phyloP scores from a whole-genome alignment of 2,329 filamentous ascomycete genomes.

The Pseudocercospora crystallina region DNA sequence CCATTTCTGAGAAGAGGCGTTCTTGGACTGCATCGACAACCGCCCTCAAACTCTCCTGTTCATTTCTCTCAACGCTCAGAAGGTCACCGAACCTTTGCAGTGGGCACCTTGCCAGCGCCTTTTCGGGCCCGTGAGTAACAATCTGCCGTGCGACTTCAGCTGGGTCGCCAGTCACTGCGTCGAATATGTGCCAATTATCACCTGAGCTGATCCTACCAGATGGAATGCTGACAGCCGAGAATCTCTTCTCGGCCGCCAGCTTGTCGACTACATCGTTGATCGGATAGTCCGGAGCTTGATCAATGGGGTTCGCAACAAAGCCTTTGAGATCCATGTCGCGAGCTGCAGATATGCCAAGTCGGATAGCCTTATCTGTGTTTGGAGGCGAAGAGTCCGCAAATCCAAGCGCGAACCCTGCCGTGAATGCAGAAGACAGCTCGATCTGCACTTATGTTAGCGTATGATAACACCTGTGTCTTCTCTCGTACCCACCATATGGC shows the following conservation, averaged over 20 bases:
- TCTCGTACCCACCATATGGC: slow-evolving; percentile 18
- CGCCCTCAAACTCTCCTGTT: slow-evolving; percentile 34
- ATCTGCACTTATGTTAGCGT: slow-evolving; percentile 22
- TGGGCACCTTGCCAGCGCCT: slow-evolving; percentile 32
- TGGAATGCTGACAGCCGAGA: slow-evolving; percentile 32
- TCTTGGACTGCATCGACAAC: slow-evolving; percentile 33
- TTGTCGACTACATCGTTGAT: slow-evolving; percentile 27
- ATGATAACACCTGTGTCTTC: too few relatives aligned
- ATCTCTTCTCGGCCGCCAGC: slow-evolving; percentile 24
- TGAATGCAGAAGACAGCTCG: slow-evolving; percentile 33
- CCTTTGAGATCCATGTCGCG: slow-evolving; percentile 27
- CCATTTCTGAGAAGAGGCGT: slow-evolving; percentile 24
- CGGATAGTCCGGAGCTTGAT: slow-evolving; percentile 32
- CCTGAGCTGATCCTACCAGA: slow-evolving; percentile 34
- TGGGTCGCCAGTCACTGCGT: slow-evolving; percentile 34
- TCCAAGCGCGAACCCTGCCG: slow-evolving; percentile 35
- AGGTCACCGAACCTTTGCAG: slow-evolving; percentile 30
- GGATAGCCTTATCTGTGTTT: slow-evolving; percentile 30
- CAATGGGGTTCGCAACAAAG: slow-evolving; percentile 27
- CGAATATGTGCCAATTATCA: slow-evolving; percentile 37
- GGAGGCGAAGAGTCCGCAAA: slow-evolving; percentile 33
- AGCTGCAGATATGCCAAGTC: slow-evolving; percentile 31
- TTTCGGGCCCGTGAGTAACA: slow-evolving; percentile 32
- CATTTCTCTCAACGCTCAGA: slow-evolving; percentile 31
- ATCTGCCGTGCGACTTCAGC: slow-evolving; percentile 35